Conservation (phyloP, 2,329 filamentous ascomycete genomes). For the Neofusicoccum ribis region DNA sequence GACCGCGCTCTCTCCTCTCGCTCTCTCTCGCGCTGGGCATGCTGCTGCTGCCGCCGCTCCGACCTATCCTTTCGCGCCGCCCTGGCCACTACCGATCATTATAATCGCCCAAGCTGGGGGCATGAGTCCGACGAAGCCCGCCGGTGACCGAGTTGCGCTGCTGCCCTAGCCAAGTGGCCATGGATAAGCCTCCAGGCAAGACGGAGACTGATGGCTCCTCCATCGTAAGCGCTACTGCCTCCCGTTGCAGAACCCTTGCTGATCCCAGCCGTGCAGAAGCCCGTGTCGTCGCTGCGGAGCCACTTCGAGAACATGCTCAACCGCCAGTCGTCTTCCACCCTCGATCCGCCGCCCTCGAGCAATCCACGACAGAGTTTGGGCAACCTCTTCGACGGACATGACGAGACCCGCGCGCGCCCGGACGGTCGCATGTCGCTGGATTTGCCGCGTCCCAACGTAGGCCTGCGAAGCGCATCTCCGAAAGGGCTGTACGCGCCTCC, state of each 20-base stretch:
- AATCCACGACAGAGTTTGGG: conserved; percentile 35
- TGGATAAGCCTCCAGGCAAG: conserved; percentile 39
- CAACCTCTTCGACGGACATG: conserved; percentile 31
- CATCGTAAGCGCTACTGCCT: conserved; percentile 57
- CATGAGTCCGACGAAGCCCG: conserved; percentile 9
- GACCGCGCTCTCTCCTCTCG: neutral
- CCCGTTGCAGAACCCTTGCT: conserved; percentile 20
- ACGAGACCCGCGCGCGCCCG: conserved; percentile 29
- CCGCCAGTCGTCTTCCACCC: conserved; percentile 29
- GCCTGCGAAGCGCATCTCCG: conserved; percentile 12
- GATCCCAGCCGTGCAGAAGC: conserved; percentile 56
- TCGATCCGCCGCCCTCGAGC: conserved; percentile 22
- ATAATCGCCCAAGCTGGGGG: conserved; percentile 12
- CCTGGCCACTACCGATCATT: conserved; percentile 13
- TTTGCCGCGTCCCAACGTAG: conserved; percentile 36
- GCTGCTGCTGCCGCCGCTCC: conserved; percentile 8
- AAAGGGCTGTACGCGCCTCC: conserved; percentile 16
- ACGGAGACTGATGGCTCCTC: conserved; percentile 70
- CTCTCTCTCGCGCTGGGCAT: conserved; percentile 16
- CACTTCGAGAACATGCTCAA: conserved; percentile 77
- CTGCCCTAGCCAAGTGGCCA: conserved; percentile 23
- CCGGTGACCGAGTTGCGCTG: conserved; percentile 7
- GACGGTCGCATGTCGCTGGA: conserved; percentile 44
- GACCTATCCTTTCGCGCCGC: conserved; percentile 7
- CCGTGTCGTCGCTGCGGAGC: conserved; percentile 77